Conservation (phyloP, 2,329 filamentous ascomycete genomes). For the Fusarium poae region DNA sequence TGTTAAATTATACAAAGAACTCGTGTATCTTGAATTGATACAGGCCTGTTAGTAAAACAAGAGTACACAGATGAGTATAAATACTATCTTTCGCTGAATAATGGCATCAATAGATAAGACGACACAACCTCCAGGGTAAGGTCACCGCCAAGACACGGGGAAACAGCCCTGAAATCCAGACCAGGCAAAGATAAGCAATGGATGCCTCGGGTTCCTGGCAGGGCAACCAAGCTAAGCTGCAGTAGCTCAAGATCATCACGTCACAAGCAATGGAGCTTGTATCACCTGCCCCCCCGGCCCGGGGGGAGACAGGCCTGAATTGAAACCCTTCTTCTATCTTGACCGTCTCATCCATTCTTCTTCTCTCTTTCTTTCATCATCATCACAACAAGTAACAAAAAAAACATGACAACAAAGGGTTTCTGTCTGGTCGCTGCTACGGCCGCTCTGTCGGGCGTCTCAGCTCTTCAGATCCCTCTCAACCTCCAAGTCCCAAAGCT, state of each 20-base stretch:
- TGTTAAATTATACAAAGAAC: not conserved
- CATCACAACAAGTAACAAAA: conserved; percentile 2
- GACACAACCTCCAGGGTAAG: conserved; percentile 12
- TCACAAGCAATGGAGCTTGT: conserved; percentile 36
- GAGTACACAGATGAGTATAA: too few relatives aligned
- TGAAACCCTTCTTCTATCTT: conserved; percentile 12
- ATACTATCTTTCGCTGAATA: not conserved
- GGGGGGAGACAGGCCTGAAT: not conserved
- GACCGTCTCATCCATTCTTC: not conserved
- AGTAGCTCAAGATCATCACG: conserved; percentile 37
- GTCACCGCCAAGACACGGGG: conserved; percentile 24
- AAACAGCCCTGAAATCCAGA: not conserved
- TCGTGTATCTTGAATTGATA: not conserved
- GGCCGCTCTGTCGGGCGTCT: conserved; percentile 48
- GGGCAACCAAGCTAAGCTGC: conserved; percentile 37
- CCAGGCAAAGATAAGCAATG: conserved; percentile 38
- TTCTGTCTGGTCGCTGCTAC: conserved; percentile 46
- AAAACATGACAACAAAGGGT: conserved; percentile 48
- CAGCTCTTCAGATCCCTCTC: conserved; percentile 46
- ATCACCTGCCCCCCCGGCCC: conserved; percentile 34
- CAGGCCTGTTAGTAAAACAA: not conserved
- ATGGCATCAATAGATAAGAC: not conserved
- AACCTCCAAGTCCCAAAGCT: conserved; percentile 37
- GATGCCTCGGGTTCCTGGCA: conserved; percentile 42
- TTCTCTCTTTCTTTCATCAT: not conserved